Evolutionary conservation across 768 basidiomycete genomes (phyloP).

Genomic region (Cystofilobasidium ferigula): DNA sequence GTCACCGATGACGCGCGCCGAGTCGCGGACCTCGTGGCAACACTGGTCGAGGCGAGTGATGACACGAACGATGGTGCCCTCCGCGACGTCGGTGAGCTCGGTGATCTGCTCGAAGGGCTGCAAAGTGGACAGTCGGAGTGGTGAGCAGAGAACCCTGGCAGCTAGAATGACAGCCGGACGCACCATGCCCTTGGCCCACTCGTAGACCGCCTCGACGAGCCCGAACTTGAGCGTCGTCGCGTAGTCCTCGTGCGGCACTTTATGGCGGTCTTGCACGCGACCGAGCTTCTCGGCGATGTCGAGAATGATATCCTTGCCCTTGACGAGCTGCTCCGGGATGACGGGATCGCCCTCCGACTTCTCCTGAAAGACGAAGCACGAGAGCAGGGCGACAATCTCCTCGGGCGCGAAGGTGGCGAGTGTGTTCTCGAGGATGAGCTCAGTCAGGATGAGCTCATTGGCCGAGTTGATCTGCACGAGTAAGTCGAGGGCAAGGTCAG

Average conservation of each 20-base stretch:
- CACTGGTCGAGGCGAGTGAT: conserved; percentile 95
- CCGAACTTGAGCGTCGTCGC: conserved; percentile 75
- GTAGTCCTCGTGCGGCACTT: conserved; percentile 68
- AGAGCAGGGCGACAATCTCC: conserved; percentile 90
- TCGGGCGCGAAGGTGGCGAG: conserved; percentile 81
- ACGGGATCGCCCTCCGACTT: conserved; percentile 83
- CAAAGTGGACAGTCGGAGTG: not conserved
- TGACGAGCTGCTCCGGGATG: conserved; percentile 63
- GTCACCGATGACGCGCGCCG: conserved; percentile 93
- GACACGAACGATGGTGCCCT: conserved; percentile 91
- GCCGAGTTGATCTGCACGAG: conserved; percentile 82
- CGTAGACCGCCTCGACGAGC: conserved; percentile 89
- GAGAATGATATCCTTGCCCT: conserved; percentile 64
- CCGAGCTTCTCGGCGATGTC: conserved; percentile 68
- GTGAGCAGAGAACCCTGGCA: not conserved
- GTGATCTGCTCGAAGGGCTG: conserved; percentile 96
- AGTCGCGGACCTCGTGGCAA: conserved; percentile 90
- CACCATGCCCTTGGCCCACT: conserved; percentile 99
- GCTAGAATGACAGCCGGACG: conserved; percentile 33
- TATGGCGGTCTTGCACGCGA: conserved; percentile 64
- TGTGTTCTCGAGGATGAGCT: conserved; percentile 91
- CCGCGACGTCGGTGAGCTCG: conserved; percentile 79
- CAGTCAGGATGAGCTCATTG: conserved; percentile 91
- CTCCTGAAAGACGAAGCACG: conserved; percentile 96
- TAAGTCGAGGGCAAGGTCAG: not conserved